Evolutionary conservation across 2,329 filamentous ascomycete genomes (phyloP).

Genomic region (Trematosphaeria pertusa): DNA sequence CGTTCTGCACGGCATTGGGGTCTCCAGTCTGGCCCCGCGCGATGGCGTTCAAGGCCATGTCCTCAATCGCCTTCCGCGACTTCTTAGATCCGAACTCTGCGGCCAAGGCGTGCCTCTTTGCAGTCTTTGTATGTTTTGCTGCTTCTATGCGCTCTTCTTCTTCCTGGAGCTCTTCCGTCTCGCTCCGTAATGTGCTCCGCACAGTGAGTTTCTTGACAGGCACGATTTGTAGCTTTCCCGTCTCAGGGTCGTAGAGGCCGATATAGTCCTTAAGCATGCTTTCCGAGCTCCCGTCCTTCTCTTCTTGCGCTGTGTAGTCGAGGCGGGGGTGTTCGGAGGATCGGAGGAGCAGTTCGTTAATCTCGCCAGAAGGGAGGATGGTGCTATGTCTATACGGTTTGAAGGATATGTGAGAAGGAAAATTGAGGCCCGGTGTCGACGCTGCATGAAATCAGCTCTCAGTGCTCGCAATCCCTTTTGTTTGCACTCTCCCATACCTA

Average conservation of each 20-base stretch:
- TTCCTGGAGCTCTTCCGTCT: slow-evolving; percentile 49
- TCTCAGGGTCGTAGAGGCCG: slow-evolving; percentile 64
- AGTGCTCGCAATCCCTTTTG: background rate
- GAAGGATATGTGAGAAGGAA: slow-evolving; percentile 53
- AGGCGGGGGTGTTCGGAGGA: slow-evolving; percentile 66
- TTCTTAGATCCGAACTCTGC: slow-evolving; percentile 86
- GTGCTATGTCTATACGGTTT: slow-evolving; percentile 55
- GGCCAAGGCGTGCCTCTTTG: slow-evolving; percentile 73
- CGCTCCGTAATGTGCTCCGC: slow-evolving; percentile 57
- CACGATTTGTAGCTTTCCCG: slow-evolving; percentile 60
- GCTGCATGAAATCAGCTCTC: slow-evolving; percentile 30
- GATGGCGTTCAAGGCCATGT: slow-evolving; percentile 75
- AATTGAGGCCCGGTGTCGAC: slow-evolving; percentile 52
- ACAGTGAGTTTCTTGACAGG: slow-evolving; percentile 61
- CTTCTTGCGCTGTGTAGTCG: slow-evolving; percentile 63
- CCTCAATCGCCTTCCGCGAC: slow-evolving; percentile 77
- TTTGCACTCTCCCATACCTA: slow-evolving; percentile 49
- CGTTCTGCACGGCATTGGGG: slow-evolving; percentile 28
- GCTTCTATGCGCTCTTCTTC: slow-evolving; percentile 38
- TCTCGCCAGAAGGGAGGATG: slow-evolving; percentile 36
- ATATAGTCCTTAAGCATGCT: slow-evolving; percentile 66
- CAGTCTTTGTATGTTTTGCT: slow-evolving; percentile 53
- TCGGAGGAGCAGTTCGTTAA: slow-evolving; percentile 62
- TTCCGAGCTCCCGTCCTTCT: slow-evolving; percentile 55
- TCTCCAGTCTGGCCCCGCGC: slow-evolving; percentile 35